Percentiles rank a stretch among this genome's conserved stretches.
Evolutionary conservation across 352 stramenopile species (phyloP).

Genomic region (Globisporangium iwayamae): DNA sequence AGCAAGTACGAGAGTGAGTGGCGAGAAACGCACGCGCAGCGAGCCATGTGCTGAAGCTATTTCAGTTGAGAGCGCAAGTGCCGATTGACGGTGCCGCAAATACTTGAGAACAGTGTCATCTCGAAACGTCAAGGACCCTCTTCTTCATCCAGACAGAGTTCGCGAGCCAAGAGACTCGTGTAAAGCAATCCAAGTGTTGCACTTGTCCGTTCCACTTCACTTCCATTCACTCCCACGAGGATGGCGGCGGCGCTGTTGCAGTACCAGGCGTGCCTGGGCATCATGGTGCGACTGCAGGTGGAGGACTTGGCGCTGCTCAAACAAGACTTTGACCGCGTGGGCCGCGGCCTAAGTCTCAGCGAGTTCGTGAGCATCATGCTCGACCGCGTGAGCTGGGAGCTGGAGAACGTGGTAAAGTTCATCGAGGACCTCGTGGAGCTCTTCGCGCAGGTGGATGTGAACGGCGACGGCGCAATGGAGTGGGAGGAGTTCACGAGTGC

Average conservation of each 20-base stretch:
- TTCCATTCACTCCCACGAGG: background rate
- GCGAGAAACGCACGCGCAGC: background rate
- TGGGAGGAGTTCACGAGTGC: constrained; percentile 84
- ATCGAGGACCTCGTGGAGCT: constrained; percentile 77
- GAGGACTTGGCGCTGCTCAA: constrained; percentile 66
- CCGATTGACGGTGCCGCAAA: background rate
- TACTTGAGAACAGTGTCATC: background rate
- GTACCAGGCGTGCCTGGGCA: constrained; percentile 74
- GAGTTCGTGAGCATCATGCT: constrained; percentile 78
- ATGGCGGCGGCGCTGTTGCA: constrained; percentile 65
- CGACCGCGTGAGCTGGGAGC: constrained; percentile 60
- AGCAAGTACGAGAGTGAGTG: background rate
- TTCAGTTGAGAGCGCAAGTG: background rate
- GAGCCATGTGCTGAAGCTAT: constrained; percentile 1
- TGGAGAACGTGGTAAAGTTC: constrained; percentile 48
- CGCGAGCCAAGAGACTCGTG: background rate
- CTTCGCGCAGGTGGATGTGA: constrained; percentile 75
- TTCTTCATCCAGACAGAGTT: background rate
- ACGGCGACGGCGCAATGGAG: constrained; percentile 74
- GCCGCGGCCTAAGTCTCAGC: constrained; percentile 44
- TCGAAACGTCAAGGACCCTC: constrained; percentile 7
- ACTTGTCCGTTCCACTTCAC: no score
- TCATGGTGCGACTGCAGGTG: constrained; percentile 73
- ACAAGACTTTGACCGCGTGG: constrained; percentile 55
- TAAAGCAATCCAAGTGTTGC: background rate